Evolutionary conservation across 176 grass and related monocot species (phyloP).

Genomic region (Olyra latifolia): DNA sequence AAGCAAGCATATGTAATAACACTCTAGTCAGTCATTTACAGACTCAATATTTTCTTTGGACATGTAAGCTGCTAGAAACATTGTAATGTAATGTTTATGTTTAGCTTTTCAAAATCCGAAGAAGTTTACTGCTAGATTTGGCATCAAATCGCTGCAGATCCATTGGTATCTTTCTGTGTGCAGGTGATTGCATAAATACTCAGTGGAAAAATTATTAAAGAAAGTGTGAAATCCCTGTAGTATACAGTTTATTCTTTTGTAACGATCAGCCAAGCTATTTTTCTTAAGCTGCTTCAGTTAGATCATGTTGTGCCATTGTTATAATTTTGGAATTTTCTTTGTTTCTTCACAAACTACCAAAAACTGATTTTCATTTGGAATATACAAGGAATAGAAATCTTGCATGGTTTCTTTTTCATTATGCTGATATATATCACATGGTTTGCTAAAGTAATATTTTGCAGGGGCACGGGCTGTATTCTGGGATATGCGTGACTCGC

Average conservation of each 20-base stretch:
- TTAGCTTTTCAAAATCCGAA: neutral
- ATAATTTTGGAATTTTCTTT: neutral
- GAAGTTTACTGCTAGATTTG: constrained; percentile 3
- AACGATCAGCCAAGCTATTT: constrained; percentile 4
- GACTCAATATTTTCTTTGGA: constrained; percentile 6
- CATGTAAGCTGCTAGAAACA: constrained; percentile 1
- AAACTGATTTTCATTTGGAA: neutral
- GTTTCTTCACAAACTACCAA: constrained; percentile 18
- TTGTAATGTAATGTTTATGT: constrained; percentile 16
- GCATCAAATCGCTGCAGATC: neutral
- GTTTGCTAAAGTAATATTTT: constrained; percentile 28
- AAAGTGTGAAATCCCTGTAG: neutral
- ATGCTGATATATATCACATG: constrained; percentile 12
- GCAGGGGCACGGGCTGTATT: constrained; percentile 77
- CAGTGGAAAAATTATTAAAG: neutral
- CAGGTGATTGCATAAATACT: neutral
- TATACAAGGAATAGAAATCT: neutral
- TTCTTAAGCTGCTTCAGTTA: constrained; percentile 24
- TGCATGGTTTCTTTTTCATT: neutral
- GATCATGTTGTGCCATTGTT: constrained; percentile 14
- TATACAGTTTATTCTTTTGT: neutral
- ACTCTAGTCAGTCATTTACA: constrained; percentile 13
- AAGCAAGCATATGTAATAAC: neutral
- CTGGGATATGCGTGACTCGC: constrained; percentile 76
- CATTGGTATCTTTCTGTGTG: neutral